Evolutionary conservation across 257 asterid genomes (phyloP).

Genomic region (Gentiana macrophylla): DNA sequence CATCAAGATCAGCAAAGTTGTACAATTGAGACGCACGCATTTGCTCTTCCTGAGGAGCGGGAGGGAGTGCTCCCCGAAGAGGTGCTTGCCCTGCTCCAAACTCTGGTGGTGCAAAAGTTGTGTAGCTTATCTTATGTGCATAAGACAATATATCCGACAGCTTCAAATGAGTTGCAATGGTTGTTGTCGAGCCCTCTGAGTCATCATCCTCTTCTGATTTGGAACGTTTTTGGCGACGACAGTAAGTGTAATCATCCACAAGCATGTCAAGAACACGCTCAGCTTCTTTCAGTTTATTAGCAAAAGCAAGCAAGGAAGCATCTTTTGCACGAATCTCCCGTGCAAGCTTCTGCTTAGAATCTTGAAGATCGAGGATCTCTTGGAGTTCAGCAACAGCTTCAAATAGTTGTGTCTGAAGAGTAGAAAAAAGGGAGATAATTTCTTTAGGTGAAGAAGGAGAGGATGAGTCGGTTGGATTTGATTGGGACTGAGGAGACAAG

Average conservation of each 20-base stretch:
- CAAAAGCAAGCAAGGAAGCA: constrained; percentile 52
- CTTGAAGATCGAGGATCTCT: constrained; percentile 89
- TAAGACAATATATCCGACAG: constrained; percentile 62
- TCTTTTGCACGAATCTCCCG: constrained; percentile 62
- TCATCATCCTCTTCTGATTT: constrained; percentile 29
- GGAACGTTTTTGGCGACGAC: constrained; percentile 54
- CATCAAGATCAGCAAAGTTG: constrained; percentile 53
- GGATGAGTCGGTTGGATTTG: constrained; percentile 29
- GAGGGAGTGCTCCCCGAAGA: constrained; percentile 84
- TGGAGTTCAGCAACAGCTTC: constrained; percentile 89
- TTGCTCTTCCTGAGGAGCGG: constrained; percentile 97
- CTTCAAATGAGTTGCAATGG: constrained; percentile 59
- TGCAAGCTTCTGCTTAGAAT: constrained; percentile 53
- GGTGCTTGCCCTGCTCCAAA: constrained; percentile 82
- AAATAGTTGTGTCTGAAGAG: constrained; percentile 66
- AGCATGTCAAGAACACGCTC: constrained; percentile 69
- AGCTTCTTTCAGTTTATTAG: constrained; percentile 66
- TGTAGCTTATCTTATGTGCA: constrained; percentile 84
- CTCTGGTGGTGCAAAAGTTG: constrained; percentile 94
- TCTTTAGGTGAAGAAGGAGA: constrained; percentile 57
- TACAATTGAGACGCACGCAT: constrained; percentile 86
- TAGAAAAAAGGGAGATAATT: constrained; percentile 41
- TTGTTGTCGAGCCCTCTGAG: constrained; percentile 42
- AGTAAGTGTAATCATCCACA: constrained; percentile 77
- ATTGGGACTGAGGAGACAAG: constrained; percentile 47